A percentile compares a stretch with the other conserved stretches of the same genome.
Conservation (phyloP, 345 rosid genomes). For the Geranium rotundifolium region DNA sequence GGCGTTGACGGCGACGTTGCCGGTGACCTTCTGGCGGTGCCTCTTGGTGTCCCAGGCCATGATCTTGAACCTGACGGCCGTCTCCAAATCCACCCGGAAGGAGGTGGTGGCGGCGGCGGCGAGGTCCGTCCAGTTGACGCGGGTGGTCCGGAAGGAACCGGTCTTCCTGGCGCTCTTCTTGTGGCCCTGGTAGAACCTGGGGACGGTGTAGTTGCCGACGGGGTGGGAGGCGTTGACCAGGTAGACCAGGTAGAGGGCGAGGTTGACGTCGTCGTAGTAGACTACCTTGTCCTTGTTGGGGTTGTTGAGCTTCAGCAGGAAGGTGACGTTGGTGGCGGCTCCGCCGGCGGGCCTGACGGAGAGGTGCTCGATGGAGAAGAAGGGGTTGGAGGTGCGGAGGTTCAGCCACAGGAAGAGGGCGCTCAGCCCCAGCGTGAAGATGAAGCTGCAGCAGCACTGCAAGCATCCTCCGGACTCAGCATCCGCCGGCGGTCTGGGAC, state of each 20-base stretch:
- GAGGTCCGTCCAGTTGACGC: too few species aligned
- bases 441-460: constrained; percentile 43
- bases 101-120: neutral
- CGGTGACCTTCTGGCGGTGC: constrained; percentile 32
- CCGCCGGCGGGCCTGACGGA: neutral
- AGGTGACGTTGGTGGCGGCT: constrained; percentile 19
- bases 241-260: constrained; percentile 35
- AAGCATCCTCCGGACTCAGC: constrained; percentile 27
- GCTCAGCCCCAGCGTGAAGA: constrained; percentile 48
- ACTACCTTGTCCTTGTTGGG: constrained; percentile 65
- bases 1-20: constrained; percentile 29
- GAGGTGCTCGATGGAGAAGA: constrained; percentile 4
- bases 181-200: constrained; percentile 44
- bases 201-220: constrained; percentile 18
- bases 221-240: neutral
- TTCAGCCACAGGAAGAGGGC: constrained; percentile 68
- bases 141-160: neutral
- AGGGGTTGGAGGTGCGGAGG: constrained; percentile 44
- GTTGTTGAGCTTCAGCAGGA: constrained; percentile 39
- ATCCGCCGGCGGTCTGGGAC: too few species aligned
- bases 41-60: constrained; percentile 49
- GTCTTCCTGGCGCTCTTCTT: constrained; percentile 48
- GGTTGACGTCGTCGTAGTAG: constrained; percentile 42
- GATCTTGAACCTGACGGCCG: constrained; percentile 57
- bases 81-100: constrained; percentile 56